Conservation (phyloP, 371 early-diverging fungal species). For the Fennellomyces sp. region DNA sequence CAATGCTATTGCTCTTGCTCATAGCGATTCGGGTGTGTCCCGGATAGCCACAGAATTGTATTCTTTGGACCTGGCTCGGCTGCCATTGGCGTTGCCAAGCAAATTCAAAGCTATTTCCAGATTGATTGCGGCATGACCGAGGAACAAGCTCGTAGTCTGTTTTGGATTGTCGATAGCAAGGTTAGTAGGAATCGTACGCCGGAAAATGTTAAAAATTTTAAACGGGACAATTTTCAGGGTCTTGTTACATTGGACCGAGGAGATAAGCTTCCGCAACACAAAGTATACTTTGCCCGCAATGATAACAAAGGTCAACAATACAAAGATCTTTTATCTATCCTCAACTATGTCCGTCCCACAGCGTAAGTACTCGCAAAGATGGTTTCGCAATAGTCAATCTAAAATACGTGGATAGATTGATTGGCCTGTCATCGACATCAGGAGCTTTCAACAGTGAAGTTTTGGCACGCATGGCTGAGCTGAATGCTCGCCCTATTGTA, state of each 20-base stretch:
- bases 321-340: conserved; percentile 66
- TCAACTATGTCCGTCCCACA: conserved; percentile 77
- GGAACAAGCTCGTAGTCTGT: conserved; percentile 73
- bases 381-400: too few relatives aligned
- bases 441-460: conserved; percentile 72
- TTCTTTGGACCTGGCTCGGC: conserved; percentile 92
- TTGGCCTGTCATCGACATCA: conserved; percentile 81
- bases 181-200: conserved; percentile 6
- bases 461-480: conserved; percentile 64
- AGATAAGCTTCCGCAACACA: conserved; percentile 84
- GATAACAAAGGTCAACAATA: conserved; percentile 79
- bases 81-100: conserved; percentile 89
- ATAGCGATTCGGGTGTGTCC: conserved; percentile 55
- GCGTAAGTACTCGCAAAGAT: conserved; percentile 46
- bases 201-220: neutral
- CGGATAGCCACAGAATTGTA: conserved; percentile 79
- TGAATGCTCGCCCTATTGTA: conserved; percentile 85
- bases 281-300: conserved; percentile 76
- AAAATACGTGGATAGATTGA: too few relatives aligned
- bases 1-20: conserved; percentile 76
- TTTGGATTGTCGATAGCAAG: conserved; percentile 90
- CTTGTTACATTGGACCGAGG: conserved; percentile 84
- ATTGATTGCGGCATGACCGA: conserved; percentile 66
- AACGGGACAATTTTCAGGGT: conserved; percentile 35
- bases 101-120: conserved; percentile 79